A percentile compares a stretch with the other conserved stretches of the same genome.
phyloP scores from a whole-genome alignment of 1,284 basidiomycete species.

The Malassezia sp. region DNA sequence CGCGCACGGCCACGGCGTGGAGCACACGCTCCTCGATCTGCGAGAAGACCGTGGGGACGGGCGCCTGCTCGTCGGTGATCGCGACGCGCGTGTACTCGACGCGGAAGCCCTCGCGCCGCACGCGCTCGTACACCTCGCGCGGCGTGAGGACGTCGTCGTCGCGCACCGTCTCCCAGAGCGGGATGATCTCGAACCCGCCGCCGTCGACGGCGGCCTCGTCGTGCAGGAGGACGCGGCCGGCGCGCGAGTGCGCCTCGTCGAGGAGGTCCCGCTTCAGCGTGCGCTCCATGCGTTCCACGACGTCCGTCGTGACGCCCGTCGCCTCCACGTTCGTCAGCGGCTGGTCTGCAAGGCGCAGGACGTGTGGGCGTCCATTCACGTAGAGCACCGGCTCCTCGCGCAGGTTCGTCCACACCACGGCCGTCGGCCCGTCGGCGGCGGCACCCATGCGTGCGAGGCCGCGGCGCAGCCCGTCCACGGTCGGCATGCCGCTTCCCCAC shows the following conservation, averaged over 20 bases:
- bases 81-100: slow-evolving; percentile 44
- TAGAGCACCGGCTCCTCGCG: slow-evolving; percentile 45
- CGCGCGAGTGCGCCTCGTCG: slow-evolving; percentile 61
- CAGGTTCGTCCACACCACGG: slow-evolving; percentile 41
- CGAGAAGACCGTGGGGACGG: slow-evolving; percentile 41
- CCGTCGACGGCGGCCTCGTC: slow-evolving; percentile 90
- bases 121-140: slow-evolving; percentile 53
- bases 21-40: slow-evolving; percentile 40
- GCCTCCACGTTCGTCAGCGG: slow-evolving; percentile 49
- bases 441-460: slow-evolving; percentile 41
- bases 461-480: slow-evolving; percentile 39
- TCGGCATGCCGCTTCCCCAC: slow-evolving; percentile 45
- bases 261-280: slow-evolving; percentile 82
- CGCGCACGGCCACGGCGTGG: slow-evolving; percentile 28
- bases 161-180: slow-evolving; percentile 67
- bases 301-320: slow-evolving; percentile 80
- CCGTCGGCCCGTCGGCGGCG: slow-evolving; percentile 19
- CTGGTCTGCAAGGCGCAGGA: slow-evolving; percentile 72
- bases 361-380: slow-evolving; percentile 61
- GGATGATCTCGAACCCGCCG: slow-evolving; percentile 61
- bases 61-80: slow-evolving; percentile 46
- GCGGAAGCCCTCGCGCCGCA: slow-evolving; percentile 37
- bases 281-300: slow-evolving; percentile 86
- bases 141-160: slow-evolving; percentile 88
- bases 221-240: slow-evolving; percentile 71